Base-by-base conservation (phyloP, 1,284 basidiomycete genomes). In the Bjerkandera adusta region DNA sequence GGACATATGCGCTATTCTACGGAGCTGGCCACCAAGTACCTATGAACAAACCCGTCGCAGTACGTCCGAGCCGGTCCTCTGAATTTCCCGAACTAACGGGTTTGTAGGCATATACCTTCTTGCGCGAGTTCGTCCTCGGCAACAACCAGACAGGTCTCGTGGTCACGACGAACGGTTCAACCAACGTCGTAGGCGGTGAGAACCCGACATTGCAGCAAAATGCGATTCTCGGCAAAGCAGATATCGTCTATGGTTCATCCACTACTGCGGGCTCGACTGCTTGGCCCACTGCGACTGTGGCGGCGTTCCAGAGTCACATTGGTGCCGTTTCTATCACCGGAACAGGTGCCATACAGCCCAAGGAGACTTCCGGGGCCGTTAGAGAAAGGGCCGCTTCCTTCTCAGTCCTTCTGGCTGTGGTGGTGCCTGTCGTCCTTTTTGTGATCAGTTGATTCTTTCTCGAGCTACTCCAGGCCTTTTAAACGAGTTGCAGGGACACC, bases 121-220 rank as follows among this genome's bases (percentile, higher is more conserved):
- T 61, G 7, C 56, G 57, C 15, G 59, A 60, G 29, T 60, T 60
- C 46, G 34, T 59, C 3, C 41, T 60, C 8, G 59, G 59, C 5
- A 45, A 33, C 44, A 60, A 60, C 44, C 40, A 51, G 33, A 58
- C 56, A 4, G 59, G 57, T 2, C 43, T 56, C 22, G 43, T 46
- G 13, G 38, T 29, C 24, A 13, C 21, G 22, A 30, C 16, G 4
- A 37, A 26, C 26, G 27, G 32, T 21, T 35, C 36, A 6, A 38
- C 44, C 5, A 29, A 15, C 27, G 37, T 40, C 12, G 56, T 79
- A 4, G 81, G 82, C 8, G 83, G 81, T 12, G 73, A 77, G 56
- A 63, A 70, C 51, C 64, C 67, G 5, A 45, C 43, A 4, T 26
- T 50, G 24, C 29, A 46, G 34, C 48, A 50, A 35, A 35, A 25